These are phyloP conservation scores for Corynespora cassiicola DNA, from an alignment of 2,329 filamentous ascomycete species.

Conservation along the genomic window DNA sequence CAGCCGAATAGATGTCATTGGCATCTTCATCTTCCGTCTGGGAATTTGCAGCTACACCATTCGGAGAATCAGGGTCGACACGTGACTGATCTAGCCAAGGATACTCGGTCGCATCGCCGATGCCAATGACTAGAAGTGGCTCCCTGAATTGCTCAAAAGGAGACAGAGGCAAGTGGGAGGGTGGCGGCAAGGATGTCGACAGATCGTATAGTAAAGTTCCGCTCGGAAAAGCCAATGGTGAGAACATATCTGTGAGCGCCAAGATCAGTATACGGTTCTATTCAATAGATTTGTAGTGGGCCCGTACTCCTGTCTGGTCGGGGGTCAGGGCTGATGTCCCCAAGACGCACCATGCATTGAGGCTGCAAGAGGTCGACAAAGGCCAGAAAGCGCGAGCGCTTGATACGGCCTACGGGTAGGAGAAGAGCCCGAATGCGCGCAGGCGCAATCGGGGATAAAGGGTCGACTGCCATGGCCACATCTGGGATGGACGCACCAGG, in stretches of 20 bases:
- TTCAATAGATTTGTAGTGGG: constrained; percentile 18
- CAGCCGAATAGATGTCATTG: constrained; percentile 61
- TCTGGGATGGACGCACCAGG: constrained; percentile 37
- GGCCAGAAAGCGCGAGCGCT: constrained; percentile 76
- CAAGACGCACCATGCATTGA: constrained; percentile 82
- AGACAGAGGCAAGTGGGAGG: constrained; percentile 78
- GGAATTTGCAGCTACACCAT: constrained; percentile 14
- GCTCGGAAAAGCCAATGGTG: constrained; percentile 83
- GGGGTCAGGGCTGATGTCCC: constrained; percentile 84
- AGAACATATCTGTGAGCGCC: constrained; percentile 79
- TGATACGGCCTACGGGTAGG: constrained; percentile 86
- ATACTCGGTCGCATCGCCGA: constrained; percentile 79
- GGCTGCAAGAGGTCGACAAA: constrained; percentile 80
- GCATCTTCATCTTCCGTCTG: constrained; percentile 33
- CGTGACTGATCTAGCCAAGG: constrained; percentile 51
- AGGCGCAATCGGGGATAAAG: constrained; percentile 87
- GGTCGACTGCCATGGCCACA: constrained; percentile 83
- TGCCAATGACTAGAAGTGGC: constrained; percentile 80
- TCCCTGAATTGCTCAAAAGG: constrained; percentile 93
- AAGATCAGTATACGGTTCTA: constrained; percentile 41
- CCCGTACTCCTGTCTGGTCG: constrained; percentile 82
- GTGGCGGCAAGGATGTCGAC: constrained; percentile 78
- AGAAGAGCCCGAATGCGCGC: constrained; percentile 89
- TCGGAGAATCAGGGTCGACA: constrained; percentile 19
- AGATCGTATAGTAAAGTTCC: constrained; percentile 90